These are phyloP conservation scores for Vicia faba DNA, from an alignment of 306 rosid species.

Conservation along the genomic window DNA sequence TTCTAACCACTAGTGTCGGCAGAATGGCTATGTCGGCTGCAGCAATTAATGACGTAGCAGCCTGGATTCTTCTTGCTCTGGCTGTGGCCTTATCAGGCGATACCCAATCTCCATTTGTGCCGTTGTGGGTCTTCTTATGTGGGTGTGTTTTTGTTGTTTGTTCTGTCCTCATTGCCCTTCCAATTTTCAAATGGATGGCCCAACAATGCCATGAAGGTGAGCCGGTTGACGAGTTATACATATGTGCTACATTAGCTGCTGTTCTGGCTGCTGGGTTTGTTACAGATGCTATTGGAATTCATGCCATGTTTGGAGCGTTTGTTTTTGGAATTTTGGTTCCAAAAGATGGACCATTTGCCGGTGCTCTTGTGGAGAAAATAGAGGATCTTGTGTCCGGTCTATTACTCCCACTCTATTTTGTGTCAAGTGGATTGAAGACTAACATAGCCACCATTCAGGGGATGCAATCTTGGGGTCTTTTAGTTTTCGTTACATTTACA, in stretches of 20 bases:
- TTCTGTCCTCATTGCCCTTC: slow-evolving; percentile 49
- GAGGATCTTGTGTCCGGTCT: slow-evolving; percentile 93
- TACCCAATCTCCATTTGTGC: slow-evolving; percentile 57
- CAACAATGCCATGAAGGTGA: slow-evolving; percentile 72
- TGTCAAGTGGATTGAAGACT: slow-evolving; percentile 90
- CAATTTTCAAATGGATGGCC: slow-evolving; percentile 66
- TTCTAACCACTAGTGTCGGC: slow-evolving; percentile 79
- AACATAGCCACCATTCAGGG: slow-evolving; percentile 76
- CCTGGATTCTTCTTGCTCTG: slow-evolving; percentile 92
- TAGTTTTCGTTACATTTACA: slow-evolving; percentile 62
- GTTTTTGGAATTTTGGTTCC: slow-evolving; percentile 76
- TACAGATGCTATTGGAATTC: slow-evolving; percentile 87
- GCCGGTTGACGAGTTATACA: slow-evolving; percentile 63
- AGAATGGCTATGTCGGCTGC: slow-evolving; percentile 92
- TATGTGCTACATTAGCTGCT: slow-evolving; percentile 66
- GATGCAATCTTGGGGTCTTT: slow-evolving; percentile 80
- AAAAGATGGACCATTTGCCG: slow-evolving; percentile 71
- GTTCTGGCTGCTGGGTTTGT: slow-evolving; percentile 81
- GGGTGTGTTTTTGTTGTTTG: slow-evolving; percentile 63
- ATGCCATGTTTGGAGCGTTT: slow-evolving; percentile 92
- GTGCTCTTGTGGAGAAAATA: slow-evolving; percentile 76
- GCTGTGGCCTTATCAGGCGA: slow-evolving; percentile 76
- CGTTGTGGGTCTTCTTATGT: slow-evolving; percentile 75
- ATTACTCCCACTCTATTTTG: slow-evolving; percentile 78
- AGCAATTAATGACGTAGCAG: slow-evolving; percentile 86